Evolutionary conservation across 768 basidiomycete species (phyloP).

Genomic region (Agrocybe pediades): DNA sequence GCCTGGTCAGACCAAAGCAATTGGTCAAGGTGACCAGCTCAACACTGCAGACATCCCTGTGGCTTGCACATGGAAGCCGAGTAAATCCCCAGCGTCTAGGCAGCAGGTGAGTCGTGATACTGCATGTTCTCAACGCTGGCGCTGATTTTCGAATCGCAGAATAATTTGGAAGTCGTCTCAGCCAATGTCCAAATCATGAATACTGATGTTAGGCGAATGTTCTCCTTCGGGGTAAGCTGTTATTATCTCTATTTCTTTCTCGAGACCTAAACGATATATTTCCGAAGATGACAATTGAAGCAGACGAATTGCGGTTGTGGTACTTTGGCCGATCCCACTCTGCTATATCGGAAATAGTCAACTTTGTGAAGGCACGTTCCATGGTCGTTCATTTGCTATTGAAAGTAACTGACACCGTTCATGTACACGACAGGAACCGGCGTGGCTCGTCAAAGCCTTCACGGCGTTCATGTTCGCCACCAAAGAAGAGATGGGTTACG

Average conservation of each 20-base stretch:
- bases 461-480: too few relatives aligned
- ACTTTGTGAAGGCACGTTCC: neutral
- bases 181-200: conserved; percentile 1
- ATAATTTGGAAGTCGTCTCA: neutral
- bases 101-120: neutral
- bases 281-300: neutral
- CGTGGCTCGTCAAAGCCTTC: neutral
- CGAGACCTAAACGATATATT: neutral
- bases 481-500: conserved; percentile 2
- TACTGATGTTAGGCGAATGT: neutral
- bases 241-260: neutral
- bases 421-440: neutral
- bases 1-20: neutral
- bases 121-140: too few relatives aligned
- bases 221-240: neutral
- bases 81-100: too few relatives aligned
- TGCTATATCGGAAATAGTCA: neutral
- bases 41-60: neutral
- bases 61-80: neutral
- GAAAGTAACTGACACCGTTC: neutral
- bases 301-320: neutral
- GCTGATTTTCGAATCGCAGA: neutral
- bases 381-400: too few relatives aligned
- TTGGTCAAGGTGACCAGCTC: neutral
- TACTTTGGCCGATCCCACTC: neutral